phyloP scores from a whole-genome alignment of 2,329 filamentous ascomycete genomes.

The Lecanosticta acicola region DNA sequence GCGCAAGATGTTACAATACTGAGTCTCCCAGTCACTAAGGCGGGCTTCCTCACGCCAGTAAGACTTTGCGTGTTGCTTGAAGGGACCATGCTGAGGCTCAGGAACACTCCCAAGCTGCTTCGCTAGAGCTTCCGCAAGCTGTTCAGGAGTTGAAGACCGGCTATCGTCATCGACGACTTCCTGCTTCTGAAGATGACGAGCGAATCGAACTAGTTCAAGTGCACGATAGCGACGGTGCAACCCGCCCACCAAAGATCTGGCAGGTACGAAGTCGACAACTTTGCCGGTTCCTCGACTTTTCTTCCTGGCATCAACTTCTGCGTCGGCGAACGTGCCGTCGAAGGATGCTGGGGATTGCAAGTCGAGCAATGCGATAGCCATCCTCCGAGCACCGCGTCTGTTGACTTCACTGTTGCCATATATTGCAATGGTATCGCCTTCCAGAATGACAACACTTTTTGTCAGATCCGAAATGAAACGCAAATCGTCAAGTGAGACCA shows the following conservation, averaged over 20 bases:
- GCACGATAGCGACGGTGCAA: slow-evolving; percentile 5
- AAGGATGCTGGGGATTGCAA: slow-evolving; percentile 7
- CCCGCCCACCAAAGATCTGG: neutral
- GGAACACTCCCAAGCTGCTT: neutral
- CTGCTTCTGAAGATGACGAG: neutral
- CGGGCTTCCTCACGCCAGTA: slow-evolving; percentile 6
- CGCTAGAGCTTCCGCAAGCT: neutral
- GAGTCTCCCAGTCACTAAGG: slow-evolving; percentile 1
- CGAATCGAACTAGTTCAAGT: slow-evolving; percentile 1
- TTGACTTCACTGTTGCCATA: slow-evolving; percentile 2
- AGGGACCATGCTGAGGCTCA: neutral
- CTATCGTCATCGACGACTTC: neutral
- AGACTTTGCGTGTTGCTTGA: neutral
- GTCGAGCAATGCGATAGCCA: slow-evolving; percentile 18
- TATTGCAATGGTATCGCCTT: slow-evolving; percentile 3
- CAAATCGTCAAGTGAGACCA: slow-evolving; percentile 15
- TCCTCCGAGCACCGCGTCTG: slow-evolving; percentile 18
- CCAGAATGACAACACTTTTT: slow-evolving; percentile 12
- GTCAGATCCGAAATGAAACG: slow-evolving; percentile 17
- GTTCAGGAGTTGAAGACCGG: no score
- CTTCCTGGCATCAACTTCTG: neutral
- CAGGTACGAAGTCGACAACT: neutral
- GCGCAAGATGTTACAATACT: slow-evolving; percentile 1
- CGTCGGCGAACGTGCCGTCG: neutral
- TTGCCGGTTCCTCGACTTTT: neutral